phyloP scores from a whole-genome alignment of 495 filamentous ascomycete species.

The Tuber umbilicatum region DNA sequence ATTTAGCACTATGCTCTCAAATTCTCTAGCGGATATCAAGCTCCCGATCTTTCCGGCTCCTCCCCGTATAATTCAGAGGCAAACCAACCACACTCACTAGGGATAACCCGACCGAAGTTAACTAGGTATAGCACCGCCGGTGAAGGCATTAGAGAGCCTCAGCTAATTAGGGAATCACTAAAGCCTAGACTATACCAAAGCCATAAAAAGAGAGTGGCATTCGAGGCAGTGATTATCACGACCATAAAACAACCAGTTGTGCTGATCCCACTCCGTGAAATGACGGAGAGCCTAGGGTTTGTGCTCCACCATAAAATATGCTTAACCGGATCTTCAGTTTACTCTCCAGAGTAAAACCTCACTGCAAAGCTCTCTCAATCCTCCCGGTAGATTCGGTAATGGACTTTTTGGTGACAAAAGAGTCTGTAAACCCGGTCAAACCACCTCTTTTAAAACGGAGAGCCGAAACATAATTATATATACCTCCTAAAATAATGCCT shows the following conservation, averaged over 20 bases:
- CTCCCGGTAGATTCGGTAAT: not conserved
- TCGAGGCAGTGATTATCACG: not conserved
- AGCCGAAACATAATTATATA: not conserved
- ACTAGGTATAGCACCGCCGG: not conserved
- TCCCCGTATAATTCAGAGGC: not conserved
- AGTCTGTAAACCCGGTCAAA: not conserved
- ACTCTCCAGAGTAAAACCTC: not conserved
- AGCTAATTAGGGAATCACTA: not conserved
- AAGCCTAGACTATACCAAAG: not conserved
- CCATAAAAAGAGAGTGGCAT: not conserved
- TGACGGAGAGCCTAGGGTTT: not conserved
- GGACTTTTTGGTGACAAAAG: not conserved
- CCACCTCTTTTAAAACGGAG: not conserved
- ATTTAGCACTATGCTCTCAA: not conserved
- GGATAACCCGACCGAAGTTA: not conserved
- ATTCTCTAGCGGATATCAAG: not conserved
- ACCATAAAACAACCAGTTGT: not conserved
- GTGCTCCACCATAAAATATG: not conserved
- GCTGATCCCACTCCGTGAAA: not conserved
- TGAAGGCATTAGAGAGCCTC: not conserved
- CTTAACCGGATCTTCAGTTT: not conserved
- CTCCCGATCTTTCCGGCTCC: not conserved
- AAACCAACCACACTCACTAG: not conserved
- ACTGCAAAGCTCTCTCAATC: not conserved
- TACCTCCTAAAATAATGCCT: no score